Evolutionary conservation across 805 yeast species (phyloP), one percentile per base, ranked within the genome.

Genomic region (Saccharomycopsis lassenensis): DNA sequence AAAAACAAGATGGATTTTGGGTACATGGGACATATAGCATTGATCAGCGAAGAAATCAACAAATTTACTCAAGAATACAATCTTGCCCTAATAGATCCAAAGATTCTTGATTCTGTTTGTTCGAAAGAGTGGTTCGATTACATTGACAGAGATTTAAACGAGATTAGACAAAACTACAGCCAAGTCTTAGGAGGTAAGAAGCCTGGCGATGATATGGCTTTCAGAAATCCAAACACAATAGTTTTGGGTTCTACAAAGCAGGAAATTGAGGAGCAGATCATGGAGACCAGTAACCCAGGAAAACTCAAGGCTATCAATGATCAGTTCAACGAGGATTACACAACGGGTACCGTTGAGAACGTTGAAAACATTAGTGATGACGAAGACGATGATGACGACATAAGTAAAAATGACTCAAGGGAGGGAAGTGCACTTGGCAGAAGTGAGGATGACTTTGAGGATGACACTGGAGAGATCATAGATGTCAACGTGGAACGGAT

Each of bases 21-120:
- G 0, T 91, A 85, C 53, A 86, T 87, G 86, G 98, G 98, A 10
- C 98, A 91, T 33, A 29, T 42, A 7, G 27, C 43, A 6, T 39
- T 42, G 27, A 39, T 42, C 24, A 35, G 41, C 31, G 46, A 42
- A 27, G 46, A 42, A 24, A 33, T 42, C 12, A 35, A 33, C 24
- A 42, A 40, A 25, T 42, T 39, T 24, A 22, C 39, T 2, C 14
- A 26, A 3, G 35, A 37, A 12, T 17, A 35, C 27, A 26, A 36
- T 23, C 22, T 42, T 14, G 27, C 21, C 6, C 4, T 18, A 8
- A 24, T 42, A 7, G 35, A 36, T 31, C 36, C 40, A 20, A 18
- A 29, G 20, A 33, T 42, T 7, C 11, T 22, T 8, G 41, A 39
- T 10, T 6, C 14, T 3, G 24, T 27, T 3, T 26, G 33, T 8